These are phyloP conservation scores for Lentinula lateritia DNA, from an alignment of 768 basidiomycete genomes.

Conservation along the genomic window DNA sequence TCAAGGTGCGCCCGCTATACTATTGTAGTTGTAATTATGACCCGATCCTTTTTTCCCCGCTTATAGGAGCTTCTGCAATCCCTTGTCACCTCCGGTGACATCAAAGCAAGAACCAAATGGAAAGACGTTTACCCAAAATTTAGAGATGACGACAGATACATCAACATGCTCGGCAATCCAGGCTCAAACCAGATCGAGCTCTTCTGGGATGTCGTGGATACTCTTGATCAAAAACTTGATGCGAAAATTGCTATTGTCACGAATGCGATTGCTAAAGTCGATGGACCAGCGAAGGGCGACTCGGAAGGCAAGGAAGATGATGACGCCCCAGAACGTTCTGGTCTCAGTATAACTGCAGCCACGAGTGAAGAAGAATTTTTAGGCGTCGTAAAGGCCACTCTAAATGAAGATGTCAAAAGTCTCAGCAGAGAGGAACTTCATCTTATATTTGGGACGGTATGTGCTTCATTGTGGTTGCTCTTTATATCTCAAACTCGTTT, in stretches of 20 bases:
- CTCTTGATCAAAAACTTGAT: constrained; percentile 80
- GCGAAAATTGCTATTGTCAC: constrained; percentile 68
- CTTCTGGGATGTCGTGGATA: constrained; percentile 92
- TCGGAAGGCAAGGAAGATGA: constrained; percentile 16
- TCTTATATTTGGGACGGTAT: constrained; percentile 59
- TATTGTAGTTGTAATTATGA: not conserved
- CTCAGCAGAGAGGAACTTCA: constrained; percentile 49
- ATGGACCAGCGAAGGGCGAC: constrained; percentile 29
- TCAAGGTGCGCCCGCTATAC: constrained; percentile 52
- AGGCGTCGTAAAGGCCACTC: constrained; percentile 48
- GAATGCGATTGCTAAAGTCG: constrained; percentile 49
- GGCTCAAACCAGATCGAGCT: constrained; percentile 95
- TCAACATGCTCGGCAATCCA: constrained; percentile 82
- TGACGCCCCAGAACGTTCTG: not conserved
- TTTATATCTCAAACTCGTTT: not conserved
- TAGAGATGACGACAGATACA: constrained; percentile 76
- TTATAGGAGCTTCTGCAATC: constrained; percentile 66
- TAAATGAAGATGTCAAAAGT: constrained; percentile 42
- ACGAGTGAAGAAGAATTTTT: constrained; percentile 65
- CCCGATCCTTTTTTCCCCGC: not conserved
- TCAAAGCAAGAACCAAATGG: constrained; percentile 88
- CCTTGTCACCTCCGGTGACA: constrained; percentile 56
- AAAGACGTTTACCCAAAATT: constrained; percentile 80
- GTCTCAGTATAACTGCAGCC: constrained; percentile 42
- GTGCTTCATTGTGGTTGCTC: constrained; percentile 15